Evolutionary conservation across 257 asterid species (phyloP).

Genomic region (Ballota nigra): DNA sequence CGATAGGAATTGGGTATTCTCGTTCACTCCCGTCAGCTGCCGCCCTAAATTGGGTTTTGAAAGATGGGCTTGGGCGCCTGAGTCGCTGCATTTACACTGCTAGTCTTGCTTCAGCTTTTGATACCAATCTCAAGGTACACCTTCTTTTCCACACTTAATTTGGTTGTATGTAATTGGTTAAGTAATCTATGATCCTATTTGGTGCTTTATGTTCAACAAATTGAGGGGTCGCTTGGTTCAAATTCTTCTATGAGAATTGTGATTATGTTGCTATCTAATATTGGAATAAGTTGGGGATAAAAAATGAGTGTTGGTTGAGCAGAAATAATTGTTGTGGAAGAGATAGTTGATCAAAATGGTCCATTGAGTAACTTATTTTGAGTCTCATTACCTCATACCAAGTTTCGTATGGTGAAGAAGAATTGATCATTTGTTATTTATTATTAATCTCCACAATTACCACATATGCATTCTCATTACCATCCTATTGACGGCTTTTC

Average conservation of each 20-base stretch:
- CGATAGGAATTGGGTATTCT: conserved; percentile 90
- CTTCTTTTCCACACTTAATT: background rate
- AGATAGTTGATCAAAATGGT: background rate
- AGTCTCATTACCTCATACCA: background rate
- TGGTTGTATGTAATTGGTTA: background rate
- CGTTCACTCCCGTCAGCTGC: conserved; percentile 96
- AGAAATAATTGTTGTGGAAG: background rate
- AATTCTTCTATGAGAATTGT: background rate
- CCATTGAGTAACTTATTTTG: background rate
- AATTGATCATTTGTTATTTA: no score
- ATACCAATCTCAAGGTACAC: conserved; percentile 87
- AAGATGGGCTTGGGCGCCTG: conserved; percentile 93
- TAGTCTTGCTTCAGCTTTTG: conserved; percentile 87
- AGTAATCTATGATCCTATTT: background rate
- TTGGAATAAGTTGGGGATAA: background rate
- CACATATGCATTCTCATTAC: no score
- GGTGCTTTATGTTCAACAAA: no score
- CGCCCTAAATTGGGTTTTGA: conserved; percentile 94
- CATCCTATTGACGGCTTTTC: no score
- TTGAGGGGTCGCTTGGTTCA: background rate
- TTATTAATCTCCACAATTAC: background rate
- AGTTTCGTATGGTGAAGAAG: background rate
- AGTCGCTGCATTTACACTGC: conserved; percentile 96
- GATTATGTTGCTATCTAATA: background rate
- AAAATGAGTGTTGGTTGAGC: background rate